Base-by-base conservation (phyloP, 2,329 filamentous ascomycete genomes). In the Colletotrichum eremochloae region DNA sequence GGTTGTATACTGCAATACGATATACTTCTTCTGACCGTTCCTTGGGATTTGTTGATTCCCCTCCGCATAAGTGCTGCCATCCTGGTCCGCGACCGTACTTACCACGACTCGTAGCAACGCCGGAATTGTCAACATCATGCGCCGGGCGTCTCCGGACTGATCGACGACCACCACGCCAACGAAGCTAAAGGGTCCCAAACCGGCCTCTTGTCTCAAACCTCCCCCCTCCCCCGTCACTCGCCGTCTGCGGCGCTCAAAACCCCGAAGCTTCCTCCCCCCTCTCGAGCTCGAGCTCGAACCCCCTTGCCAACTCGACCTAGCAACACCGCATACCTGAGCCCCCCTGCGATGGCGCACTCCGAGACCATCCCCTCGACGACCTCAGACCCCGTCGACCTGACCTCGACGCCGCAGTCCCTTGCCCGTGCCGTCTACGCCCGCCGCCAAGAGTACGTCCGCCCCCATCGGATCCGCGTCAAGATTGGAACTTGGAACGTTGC, bases 401-500 rank as follows among this genome's bases (percentile, higher is more conserved):
- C 78, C n/a, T 79, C 80, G 12, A 86, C 83, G 48, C 88, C 87
- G 1, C 85, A 87, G 65, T 91, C 90, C 4, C 87, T 92, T n/a
- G 89, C 89, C 57, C 86, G 85, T 73, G 89, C 89, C 40, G 85
- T 98, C 50, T 89, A 92, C 78, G 91, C 93, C 50, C 89, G 96
- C 66, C 89, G 91, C 77, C 84, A 89, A 61, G 95, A 98, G 80
- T 99, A 95, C 80, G 92, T 93, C 36, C 89, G 91, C 48, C 89
- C 91, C 55, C 91, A 91, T 79, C 88, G 88, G 63, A 90, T 97
- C 76, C 92, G 91, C 75, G 89, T 99, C 81, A 98, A 98, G 82
- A 88, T 99, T 63, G 96, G 96, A 53, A 93, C 94, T 0, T 99
- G 96, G 96, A 99, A 99, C 82, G 94, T 97, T 20, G 96, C 95